Base-by-base conservation (phyloP, 176 grass and related monocot species). In the Avena eriantha region DNA sequence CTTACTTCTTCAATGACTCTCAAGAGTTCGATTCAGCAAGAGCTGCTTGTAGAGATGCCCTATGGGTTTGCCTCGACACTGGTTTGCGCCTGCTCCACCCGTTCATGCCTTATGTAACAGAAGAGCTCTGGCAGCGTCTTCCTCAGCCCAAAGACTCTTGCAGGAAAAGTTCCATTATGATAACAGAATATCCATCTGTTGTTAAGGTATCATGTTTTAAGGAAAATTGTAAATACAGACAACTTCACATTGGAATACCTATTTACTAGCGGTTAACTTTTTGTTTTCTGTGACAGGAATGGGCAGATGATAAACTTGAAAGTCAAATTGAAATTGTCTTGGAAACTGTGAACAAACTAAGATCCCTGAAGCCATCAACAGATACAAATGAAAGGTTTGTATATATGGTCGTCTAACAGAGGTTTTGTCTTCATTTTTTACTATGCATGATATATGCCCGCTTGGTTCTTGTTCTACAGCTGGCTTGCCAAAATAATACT, bases 81-180 rank as follows among this genome's bases (percentile, higher is more conserved):
- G 95, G 95, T 79, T 88, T 98, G 81, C 90, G 89, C 74, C 72
- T 98, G 43, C 89, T 98, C 21, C 95, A 98, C 51, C 95, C 95
- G 1, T 98, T 98, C 70, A 95, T 93, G 95, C 95, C 95, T 18
- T 98, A 83, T 87, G 91, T 98, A 86, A 95, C 87, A 63, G 93
- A 98, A 86, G 95, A 98, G 35, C 88, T 98, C 50, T 98, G 93
- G 91, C 93, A 95, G 77, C 90, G 95, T 45, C 89, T 98, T 91
- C 93, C 95, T 83, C 87, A 93, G 67, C 81, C 82, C 34, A 85
- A 91, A 88, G 87, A 89, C 70, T 87, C 79, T 16, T 85, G 79
- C 69, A 95, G 85, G 80, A 93, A 88, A 80, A 84, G 85, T 73
- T 95, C 93, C 16, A 95, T 98, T 65, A 95, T 98, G 95, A 81